Evolutionary conservation across 2,329 filamentous ascomycete genomes (phyloP).

Genomic region (Neoarthrinium moseri): DNA sequence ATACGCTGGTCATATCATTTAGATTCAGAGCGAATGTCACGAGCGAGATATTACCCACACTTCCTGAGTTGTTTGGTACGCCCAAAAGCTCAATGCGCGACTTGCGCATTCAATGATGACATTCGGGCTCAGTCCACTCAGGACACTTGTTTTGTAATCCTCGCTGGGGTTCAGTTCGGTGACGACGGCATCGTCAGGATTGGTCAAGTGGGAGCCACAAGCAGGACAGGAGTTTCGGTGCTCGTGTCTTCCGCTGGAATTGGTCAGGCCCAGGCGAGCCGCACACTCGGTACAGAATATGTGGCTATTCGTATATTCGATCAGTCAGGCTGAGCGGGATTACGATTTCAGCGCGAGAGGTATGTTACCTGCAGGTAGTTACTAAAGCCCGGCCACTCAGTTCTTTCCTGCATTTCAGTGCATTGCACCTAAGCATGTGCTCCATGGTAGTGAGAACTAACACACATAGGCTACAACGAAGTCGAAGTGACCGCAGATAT

Average conservation of each 20-base stretch:
- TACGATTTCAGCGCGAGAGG: slow-evolving; percentile 10
- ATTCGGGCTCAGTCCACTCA: slow-evolving; percentile 78
- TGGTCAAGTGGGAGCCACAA: slow-evolving; percentile 66
- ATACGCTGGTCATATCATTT: slow-evolving; percentile 50
- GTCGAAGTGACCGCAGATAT: too few relatives aligned
- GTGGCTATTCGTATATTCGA: slow-evolving; percentile 53
- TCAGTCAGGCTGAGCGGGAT: not conserved
- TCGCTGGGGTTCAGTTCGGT: slow-evolving; percentile 75
- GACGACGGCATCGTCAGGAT: slow-evolving; percentile 72
- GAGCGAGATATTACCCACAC: slow-evolving; percentile 54
- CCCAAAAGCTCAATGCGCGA: slow-evolving; percentile 79
- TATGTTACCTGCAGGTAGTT: slow-evolving; percentile 76
- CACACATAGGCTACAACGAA: too few relatives aligned
- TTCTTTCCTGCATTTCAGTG: slow-evolving; percentile 69
- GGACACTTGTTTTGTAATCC: slow-evolving; percentile 83
- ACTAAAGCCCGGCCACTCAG: slow-evolving; percentile 74
- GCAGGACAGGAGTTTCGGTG: slow-evolving; percentile 67
- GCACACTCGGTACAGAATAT: slow-evolving; percentile 82
- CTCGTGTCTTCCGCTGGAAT: slow-evolving; percentile 40
- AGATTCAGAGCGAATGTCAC: not conserved
- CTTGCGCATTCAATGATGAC: slow-evolving; percentile 85
- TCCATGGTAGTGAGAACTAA: slow-evolving; percentile 62
- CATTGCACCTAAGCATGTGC: slow-evolving; percentile 74
- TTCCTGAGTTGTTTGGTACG: slow-evolving; percentile 81
- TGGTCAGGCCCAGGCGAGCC: slow-evolving; percentile 60